phyloP scores from a whole-genome alignment of 2,329 filamentous ascomycete genomes.

The Hypomyces perniciosus region DNA sequence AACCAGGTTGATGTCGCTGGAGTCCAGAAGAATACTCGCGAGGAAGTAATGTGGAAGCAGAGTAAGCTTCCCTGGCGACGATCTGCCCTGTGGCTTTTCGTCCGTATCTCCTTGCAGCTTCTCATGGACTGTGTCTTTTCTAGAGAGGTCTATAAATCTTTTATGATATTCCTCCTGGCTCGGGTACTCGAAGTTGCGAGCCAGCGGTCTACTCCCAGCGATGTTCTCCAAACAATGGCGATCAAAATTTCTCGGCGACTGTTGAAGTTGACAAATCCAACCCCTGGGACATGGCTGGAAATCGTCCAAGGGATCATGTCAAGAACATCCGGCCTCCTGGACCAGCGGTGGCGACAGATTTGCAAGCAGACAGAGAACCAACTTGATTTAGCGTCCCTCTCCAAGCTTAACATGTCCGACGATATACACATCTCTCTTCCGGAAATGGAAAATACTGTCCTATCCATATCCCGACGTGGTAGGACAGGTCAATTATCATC shows the following conservation, averaged over 20 bases:
- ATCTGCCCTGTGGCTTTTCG: slow-evolving; percentile 49
- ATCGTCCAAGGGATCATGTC: not conserved
- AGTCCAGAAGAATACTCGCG: slow-evolving; percentile 46
- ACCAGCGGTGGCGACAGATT: slow-evolving; percentile 2
- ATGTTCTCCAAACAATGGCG: not conserved
- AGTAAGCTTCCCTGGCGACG: slow-evolving; percentile 36
- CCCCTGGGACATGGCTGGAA: not conserved
- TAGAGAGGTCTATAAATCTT: not conserved
- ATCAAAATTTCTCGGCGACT: not conserved
- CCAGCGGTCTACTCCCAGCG: not conserved
- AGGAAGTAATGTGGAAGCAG: slow-evolving; percentile 44
- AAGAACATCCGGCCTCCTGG: not conserved
- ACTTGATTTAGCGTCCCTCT: not conserved
- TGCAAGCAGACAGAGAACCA: slow-evolving; percentile 3
- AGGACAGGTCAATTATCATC: not conserved
- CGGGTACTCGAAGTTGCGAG: not conserved
- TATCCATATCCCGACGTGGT: not conserved
- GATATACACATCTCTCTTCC: slow-evolving; percentile 10
- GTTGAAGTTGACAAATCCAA: not conserved
- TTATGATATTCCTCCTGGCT: not conserved
- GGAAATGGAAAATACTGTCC: slow-evolving; percentile 12
- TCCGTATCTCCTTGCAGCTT: slow-evolving; percentile 46
- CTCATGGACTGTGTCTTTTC: not conserved
- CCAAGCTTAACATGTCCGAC: slow-evolving; percentile 1
- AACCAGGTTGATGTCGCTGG: not conserved